phyloP scores from a whole-genome alignment of 805 yeast species.

The Lipomyces chichibuensis region DNA sequence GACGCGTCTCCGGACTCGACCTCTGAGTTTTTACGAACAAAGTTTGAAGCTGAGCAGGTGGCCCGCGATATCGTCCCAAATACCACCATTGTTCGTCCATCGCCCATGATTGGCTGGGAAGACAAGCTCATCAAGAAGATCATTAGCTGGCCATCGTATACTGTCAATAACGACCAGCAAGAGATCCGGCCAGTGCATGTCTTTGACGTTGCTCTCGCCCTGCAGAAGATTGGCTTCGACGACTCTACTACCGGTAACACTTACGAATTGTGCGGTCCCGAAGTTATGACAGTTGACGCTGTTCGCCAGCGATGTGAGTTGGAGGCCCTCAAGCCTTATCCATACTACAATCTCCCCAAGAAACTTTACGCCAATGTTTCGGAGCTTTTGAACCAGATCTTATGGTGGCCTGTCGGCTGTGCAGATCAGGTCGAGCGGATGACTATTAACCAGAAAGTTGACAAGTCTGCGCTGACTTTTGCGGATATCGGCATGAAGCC shows the following conservation, averaged over 20 bases:
- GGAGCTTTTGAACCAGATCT: slow-evolving; percentile 44
- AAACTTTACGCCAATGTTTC: slow-evolving; percentile 46
- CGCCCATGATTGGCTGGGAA: slow-evolving; percentile 75
- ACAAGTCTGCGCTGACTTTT: slow-evolving; percentile 63
- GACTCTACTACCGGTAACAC: slow-evolving; percentile 78
- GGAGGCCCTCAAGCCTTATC: slow-evolving; percentile 53
- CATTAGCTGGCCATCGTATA: slow-evolving; percentile 62
- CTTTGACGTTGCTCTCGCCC: slow-evolving; percentile 73
- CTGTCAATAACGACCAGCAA: slow-evolving; percentile 67
- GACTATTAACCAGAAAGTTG: slow-evolving; percentile 65
- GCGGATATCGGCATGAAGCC: slow-evolving; percentile 71
- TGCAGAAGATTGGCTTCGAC: slow-evolving; percentile 78
- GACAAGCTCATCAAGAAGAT: slow-evolving; percentile 67
- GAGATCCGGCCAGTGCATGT: slow-evolving; percentile 73
- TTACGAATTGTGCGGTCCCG: slow-evolving; percentile 75
- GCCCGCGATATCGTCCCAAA: slow-evolving; percentile 71
- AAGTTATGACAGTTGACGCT: slow-evolving; percentile 61
- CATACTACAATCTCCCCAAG: slow-evolving; percentile 49
- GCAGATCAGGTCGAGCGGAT: slow-evolving; percentile 78
- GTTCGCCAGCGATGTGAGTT: slow-evolving; percentile 72
- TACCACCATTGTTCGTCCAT: slow-evolving; percentile 83
- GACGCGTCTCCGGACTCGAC: slow-evolving; percentile 70
- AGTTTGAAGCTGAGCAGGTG: slow-evolving; percentile 66
- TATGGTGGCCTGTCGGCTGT: slow-evolving; percentile 56
- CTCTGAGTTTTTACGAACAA: slow-evolving; percentile 75